Evolutionary conservation across 2,329 filamentous ascomycete species (phyloP).

Genomic region (Eutypella sp.): DNA sequence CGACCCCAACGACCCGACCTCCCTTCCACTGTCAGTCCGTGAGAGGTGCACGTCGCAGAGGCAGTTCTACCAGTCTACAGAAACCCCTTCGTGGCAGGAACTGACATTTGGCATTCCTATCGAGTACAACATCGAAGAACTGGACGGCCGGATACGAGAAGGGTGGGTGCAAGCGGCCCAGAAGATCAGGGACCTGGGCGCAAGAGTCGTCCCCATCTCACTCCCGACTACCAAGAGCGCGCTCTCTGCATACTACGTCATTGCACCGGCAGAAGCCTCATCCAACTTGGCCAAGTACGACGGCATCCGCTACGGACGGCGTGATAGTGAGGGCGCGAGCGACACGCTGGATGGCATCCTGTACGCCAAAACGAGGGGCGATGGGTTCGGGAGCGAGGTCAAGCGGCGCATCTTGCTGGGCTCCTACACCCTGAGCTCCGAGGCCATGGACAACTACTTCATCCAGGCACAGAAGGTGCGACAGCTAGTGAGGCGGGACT

Average conservation of each 20-base stretch:
- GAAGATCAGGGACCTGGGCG: slow-evolving; percentile 58
- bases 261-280: slow-evolving; percentile 90
- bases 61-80: slow-evolving; percentile 17
- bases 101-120: slow-evolving; percentile 53
- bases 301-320: slow-evolving; percentile 82
- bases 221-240: slow-evolving; percentile 81
- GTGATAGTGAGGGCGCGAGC: slow-evolving; percentile 37
- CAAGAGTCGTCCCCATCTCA: slow-evolving; percentile 68
- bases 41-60: slow-evolving; percentile 33
- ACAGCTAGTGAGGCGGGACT: slow-evolving; percentile 78
- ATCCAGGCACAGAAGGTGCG: slow-evolving; percentile 87
- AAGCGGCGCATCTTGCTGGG: slow-evolving; percentile 82
- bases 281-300: slow-evolving; percentile 98
- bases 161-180: slow-evolving; percentile 64
- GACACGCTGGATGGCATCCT: slow-evolving; percentile 58
- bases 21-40: slow-evolving; percentile 53
- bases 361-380: slow-evolving; percentile 70
- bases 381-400: slow-evolving; percentile 79
- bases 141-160: slow-evolving; percentile 62
- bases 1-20: slow-evolving; percentile 73
- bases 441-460: slow-evolving; percentile 94
- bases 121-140: slow-evolving; percentile 86
- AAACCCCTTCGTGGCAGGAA: slow-evolving; percentile 17
- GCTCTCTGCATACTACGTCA: slow-evolving; percentile 88
- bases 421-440: slow-evolving; percentile 82